Evolutionary conservation across 805 yeast genomes (phyloP).

Genomic region (Zygosaccharomyces bailii): DNA sequence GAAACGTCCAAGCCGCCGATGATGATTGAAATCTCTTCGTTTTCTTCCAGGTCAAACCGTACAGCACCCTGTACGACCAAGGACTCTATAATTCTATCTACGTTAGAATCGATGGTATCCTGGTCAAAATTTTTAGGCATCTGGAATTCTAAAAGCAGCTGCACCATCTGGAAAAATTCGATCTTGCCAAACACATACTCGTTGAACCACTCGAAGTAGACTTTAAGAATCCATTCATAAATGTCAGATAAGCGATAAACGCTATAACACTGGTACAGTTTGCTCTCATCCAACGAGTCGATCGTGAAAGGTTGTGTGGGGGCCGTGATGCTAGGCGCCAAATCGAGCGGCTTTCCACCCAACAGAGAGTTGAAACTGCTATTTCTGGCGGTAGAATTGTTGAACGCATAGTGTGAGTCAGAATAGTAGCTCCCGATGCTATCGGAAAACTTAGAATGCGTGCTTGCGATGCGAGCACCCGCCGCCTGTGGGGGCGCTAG

Average conservation of each 20-base stretch:
- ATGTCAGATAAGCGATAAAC: conserved; percentile 48
- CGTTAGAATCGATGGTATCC: conserved; percentile 47
- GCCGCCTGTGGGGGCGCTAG: conserved; percentile 22
- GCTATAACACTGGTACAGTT: conserved; percentile 45
- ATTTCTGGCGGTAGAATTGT: conserved; percentile 31
- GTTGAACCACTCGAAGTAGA: conserved; percentile 51
- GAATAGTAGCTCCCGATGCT: conserved; percentile 34
- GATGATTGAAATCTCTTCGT: conserved; percentile 35
- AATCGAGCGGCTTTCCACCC: conserved; percentile 34
- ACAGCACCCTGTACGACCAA: conserved; percentile 44
- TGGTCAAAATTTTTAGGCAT: conserved; percentile 49
- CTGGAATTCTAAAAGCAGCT: conserved; percentile 48
- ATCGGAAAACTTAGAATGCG: conserved; percentile 29
- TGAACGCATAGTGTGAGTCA: conserved; percentile 35
- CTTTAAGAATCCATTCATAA: conserved; percentile 51
- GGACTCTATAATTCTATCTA: conserved; percentile 45
- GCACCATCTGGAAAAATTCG: conserved; percentile 54
- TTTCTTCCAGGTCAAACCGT: conserved; percentile 35
- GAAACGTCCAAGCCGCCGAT: conserved; percentile 35
- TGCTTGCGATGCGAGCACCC: conserved; percentile 23
- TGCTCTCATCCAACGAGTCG: conserved; percentile 45
- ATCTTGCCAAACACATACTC: conserved; percentile 46
- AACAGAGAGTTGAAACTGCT: conserved; percentile 33
- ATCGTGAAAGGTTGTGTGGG: conserved; percentile 60
- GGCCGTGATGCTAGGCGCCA: conserved; percentile 37